Evolutionary conservation across 139 green algal genomes (phyloP).

Genomic region (Chlorella sp.): DNA sequence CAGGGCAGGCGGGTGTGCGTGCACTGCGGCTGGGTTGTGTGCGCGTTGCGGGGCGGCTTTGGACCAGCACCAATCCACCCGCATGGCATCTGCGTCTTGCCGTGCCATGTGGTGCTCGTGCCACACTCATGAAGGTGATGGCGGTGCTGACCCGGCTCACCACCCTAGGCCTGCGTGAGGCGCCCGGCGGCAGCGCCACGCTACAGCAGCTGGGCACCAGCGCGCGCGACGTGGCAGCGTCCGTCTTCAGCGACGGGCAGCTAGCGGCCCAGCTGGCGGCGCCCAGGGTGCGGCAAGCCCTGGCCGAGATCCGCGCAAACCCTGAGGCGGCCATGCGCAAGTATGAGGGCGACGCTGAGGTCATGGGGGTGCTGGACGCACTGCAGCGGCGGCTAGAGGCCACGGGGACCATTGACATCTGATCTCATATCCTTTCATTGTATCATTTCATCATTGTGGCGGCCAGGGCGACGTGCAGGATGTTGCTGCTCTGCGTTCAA

Average conservation of each 20-base stretch:
- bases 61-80: too few relatives aligned
- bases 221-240: neutral
- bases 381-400: neutral
- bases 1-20: too few relatives aligned
- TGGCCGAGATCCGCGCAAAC: neutral
- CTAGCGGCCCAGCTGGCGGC: neutral
- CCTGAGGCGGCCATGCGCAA: neutral
- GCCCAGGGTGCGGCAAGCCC: neutral
- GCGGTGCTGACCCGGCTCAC: neutral
- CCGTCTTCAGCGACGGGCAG: slow-evolving; percentile 1
- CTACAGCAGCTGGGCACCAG: neutral
- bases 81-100: too few relatives aligned
- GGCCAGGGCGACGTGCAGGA: too few relatives aligned
- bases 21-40: too few relatives aligned
- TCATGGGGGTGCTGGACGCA: neutral
- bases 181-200: too few relatives aligned
- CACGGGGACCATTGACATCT: neutral
- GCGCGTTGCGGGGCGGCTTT: too few relatives aligned
- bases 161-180: neutral
- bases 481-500: too few relatives aligned
- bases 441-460: too few relatives aligned
- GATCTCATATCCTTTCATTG: too few relatives aligned
- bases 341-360: neutral
- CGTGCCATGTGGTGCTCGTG: too few relatives aligned
- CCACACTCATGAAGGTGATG: neutral